phyloP scores from a whole-genome alignment of 2,329 filamentous ascomycete species.

The Graphium sp. region DNA sequence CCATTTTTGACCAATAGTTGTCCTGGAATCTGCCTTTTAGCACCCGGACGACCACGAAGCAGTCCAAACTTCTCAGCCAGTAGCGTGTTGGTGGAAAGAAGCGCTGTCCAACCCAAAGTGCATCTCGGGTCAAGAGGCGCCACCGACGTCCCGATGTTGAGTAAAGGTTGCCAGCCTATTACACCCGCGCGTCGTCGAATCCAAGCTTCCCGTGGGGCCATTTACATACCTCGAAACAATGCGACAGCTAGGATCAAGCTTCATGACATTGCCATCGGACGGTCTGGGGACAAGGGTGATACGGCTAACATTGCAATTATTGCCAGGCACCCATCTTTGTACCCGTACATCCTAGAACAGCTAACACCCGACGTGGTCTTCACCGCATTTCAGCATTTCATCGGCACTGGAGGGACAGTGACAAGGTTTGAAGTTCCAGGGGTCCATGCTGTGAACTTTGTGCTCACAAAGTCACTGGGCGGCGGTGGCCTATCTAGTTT shows the following conservation, averaged over 20 bases:
- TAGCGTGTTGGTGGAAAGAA: slow-evolving; percentile 1
- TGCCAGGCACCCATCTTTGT: slow-evolving; percentile 1
- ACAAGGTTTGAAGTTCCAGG: slow-evolving; percentile 3
- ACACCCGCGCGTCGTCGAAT: not conserved
- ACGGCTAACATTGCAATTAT: slow-evolving; percentile 3
- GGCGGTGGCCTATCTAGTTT: slow-evolving; percentile 3
- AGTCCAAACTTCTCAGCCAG: slow-evolving; percentile 1
- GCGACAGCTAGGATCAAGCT: too few species aligned
- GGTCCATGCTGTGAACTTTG: slow-evolving; percentile 3
- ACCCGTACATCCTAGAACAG: slow-evolving; percentile 1
- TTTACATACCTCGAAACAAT: too few species aligned
- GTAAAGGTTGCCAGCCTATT: not conserved
- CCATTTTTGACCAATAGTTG: slow-evolving; percentile 2
- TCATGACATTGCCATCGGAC: slow-evolving; percentile 2
- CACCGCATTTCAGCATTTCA: not conserved
- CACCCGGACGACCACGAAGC: slow-evolving; percentile 1
- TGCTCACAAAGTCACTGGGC: slow-evolving; percentile 2
- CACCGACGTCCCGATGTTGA: not conserved
- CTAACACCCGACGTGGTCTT: slow-evolving; percentile 1
- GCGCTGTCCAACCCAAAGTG: not conserved
- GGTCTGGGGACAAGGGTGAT: slow-evolving; percentile 4
- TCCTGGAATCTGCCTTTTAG: slow-evolving; percentile 1
- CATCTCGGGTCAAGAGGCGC: not conserved
- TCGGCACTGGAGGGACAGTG: not conserved
- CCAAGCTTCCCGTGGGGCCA: too few species aligned